phyloP scores from a whole-genome alignment of 768 basidiomycete species.

The Imleria badia region DNA sequence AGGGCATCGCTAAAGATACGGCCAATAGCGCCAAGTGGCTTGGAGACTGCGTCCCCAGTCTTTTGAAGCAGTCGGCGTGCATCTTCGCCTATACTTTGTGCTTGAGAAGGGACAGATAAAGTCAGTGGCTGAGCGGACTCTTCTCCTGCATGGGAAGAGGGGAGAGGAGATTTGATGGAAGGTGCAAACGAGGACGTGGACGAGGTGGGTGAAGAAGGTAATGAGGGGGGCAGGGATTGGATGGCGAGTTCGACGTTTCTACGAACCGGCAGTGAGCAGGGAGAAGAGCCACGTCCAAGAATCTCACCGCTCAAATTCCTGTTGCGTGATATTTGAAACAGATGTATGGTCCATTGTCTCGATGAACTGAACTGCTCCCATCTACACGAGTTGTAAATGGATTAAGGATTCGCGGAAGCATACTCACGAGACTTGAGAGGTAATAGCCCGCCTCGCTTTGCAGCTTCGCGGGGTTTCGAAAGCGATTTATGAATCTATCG shows the following conservation, averaged over 20 bases:
- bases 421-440: conserved; percentile 84
- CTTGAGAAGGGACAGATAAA: conserved; percentile 46
- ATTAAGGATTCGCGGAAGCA: background rate
- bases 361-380: conserved; percentile 95
- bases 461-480: conserved; percentile 84
- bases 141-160: conserved; percentile 70
- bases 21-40: conserved; percentile 86
- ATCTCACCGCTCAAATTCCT: conserved; percentile 82
- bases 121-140: conserved; percentile 84
- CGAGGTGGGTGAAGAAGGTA: conserved; percentile 33
- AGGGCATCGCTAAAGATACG: conserved; percentile 85
- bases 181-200: conserved; percentile 38
- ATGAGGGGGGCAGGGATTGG: conserved; percentile 40
- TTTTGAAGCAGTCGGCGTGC: conserved; percentile 83
- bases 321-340: conserved; percentile 89
- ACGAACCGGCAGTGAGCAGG: conserved; percentile 4
- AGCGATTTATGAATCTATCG: conserved; percentile 89
- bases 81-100: conserved; percentile 51
- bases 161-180: conserved; percentile 32
- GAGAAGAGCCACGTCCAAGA: background rate
- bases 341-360: conserved; percentile 98
- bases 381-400: conserved; percentile 45
- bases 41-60: conserved; percentile 88
- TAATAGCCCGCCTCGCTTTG: conserved; percentile 98
- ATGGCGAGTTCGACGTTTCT: conserved; percentile 65